Base-by-base conservation (phyloP, 306 rosid genomes). In the Malus sylvestris region DNA sequence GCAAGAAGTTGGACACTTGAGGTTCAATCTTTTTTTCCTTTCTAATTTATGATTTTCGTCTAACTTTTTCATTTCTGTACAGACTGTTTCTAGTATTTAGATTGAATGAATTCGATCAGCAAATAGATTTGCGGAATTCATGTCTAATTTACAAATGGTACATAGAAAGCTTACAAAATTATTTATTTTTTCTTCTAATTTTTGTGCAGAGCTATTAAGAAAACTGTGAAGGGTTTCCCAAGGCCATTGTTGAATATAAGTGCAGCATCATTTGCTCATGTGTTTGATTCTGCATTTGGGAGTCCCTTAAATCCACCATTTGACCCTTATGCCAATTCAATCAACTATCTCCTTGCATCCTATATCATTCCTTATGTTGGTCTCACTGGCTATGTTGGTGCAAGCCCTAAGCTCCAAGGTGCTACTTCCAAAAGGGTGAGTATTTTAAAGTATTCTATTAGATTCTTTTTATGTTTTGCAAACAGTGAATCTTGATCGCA, bases 321-420 rank as follows among this genome's bases (percentile, higher is more conserved):
- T 38, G 89, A 94, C 65, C 92, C 92, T 16, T 94, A 90, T 65
- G 89, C 88, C 35, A 86, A 78, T 71, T 40, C 45, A 0, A 75
- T 91, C 33, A 91, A 94, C 77, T 94, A 61, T 76, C 78, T 94
- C 60, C 86, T 94, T 61, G 97, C 97, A 29, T 85, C 93, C 64
- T 94, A 90, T 14, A 13, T 90, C 2, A 35, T 91, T 67, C 97
- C 97, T 74, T 91, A 94, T 75, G 91, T 91, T 83, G 97, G 97
- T 15, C 98, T 93, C 69, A 91, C 98, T 9, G 94, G 91, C 27
- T 91, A 93, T 73, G 98, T 87, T 58, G 97, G 94, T 53, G 44
- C 96, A 32, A 90, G 64, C 71, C 93, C 95, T 2, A 70, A 38
- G 45, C 87, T 94, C 32, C 76, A 76, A 71, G 68, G 57, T 55